A percentile compares a stretch with the other conserved stretches of the same genome.
These are phyloP conservation scores for Boletus sp. DNA, from an alignment of 768 basidiomycete genomes.

Conservation along the genomic window DNA sequence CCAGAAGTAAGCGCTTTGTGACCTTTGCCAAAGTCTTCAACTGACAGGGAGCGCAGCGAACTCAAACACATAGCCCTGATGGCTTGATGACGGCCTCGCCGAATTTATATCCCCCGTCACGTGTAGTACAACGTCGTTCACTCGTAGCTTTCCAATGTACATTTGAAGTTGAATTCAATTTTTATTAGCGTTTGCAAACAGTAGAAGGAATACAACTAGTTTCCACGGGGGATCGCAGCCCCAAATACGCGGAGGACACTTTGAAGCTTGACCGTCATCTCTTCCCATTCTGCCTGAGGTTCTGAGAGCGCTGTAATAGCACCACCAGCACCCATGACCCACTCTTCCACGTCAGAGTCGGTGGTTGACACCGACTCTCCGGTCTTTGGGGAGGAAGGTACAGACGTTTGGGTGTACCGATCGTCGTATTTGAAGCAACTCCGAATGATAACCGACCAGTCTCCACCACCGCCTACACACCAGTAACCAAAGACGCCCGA, in stretches of 20 bases:
- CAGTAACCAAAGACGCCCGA: constrained; percentile 95
- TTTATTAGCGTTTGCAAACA: neutral
- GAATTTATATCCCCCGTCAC: neutral
- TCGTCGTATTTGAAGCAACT: constrained; percentile 80
- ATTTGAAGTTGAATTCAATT: constrained; percentile 40
- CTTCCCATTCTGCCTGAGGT: constrained; percentile 87
- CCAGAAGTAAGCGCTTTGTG: constrained; percentile 53
- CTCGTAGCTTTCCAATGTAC: neutral
- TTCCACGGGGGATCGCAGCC: constrained; percentile 26
- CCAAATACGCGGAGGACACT: constrained; percentile 71
- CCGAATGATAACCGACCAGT: constrained; percentile 93
- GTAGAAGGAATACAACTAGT: constrained; percentile 6
- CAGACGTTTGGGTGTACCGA: constrained; percentile 12
- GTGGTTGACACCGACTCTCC: constrained; percentile 11
- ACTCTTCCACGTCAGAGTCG: constrained; percentile 44
- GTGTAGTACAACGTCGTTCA: neutral
- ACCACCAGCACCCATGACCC: constrained; percentile 90
- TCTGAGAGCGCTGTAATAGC: constrained; percentile 94
- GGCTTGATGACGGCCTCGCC: constrained; percentile 43
- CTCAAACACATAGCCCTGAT: constrained; percentile 79
- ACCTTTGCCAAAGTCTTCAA: neutral
- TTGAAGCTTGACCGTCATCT: constrained; percentile 84
- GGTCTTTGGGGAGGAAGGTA: constrained; percentile 9
- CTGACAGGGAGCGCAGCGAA: constrained; percentile 49
- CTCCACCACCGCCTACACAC: constrained; percentile 83